A percentile compares a stretch with the other conserved stretches of the same genome.
Conservation (phyloP, 768 basidiomycete species). For the Tulasnella sp. region DNA sequence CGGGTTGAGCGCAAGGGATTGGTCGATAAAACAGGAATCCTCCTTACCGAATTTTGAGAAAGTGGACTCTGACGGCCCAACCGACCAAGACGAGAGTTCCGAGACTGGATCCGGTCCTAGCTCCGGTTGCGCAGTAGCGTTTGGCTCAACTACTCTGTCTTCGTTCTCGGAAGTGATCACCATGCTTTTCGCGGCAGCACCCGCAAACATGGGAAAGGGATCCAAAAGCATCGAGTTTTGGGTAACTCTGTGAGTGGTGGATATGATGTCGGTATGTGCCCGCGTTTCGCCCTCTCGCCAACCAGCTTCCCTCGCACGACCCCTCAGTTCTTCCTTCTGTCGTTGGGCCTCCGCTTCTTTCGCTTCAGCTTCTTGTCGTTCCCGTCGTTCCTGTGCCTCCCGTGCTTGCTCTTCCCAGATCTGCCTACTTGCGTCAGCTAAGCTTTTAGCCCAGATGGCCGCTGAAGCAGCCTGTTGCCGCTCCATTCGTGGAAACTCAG, state of each 20-base stretch:
- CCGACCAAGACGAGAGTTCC: too few relatives aligned
- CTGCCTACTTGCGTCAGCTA: constrained; percentile 35
- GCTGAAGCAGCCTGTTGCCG: constrained; percentile 36
- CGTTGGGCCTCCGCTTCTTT: constrained; percentile 36
- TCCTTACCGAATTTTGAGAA: too few relatives aligned
- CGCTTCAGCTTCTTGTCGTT: constrained; percentile 43
- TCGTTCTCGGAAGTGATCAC: too few relatives aligned
- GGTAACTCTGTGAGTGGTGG: constrained; percentile 2
- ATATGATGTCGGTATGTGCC: not conserved
- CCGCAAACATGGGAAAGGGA: constrained; percentile 27
- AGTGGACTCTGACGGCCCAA: too few relatives aligned
- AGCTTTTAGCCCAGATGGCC: constrained; percentile 40
- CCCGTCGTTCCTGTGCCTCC: constrained; percentile 35
- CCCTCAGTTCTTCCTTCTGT: constrained; percentile 35
- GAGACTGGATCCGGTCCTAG: too few relatives aligned
- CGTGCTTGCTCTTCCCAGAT: constrained; percentile 42
- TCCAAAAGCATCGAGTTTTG: constrained; percentile 26
- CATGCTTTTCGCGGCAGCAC: too few relatives aligned
- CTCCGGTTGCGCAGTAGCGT: too few relatives aligned
- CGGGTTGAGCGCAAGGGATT: too few relatives aligned
- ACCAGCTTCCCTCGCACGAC: constrained; percentile 37
- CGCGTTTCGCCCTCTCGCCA: constrained; percentile 39
- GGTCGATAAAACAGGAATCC: too few relatives aligned
- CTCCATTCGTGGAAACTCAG: constrained; percentile 35
- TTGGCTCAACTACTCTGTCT: too few relatives aligned